Evolutionary conservation across 1,284 basidiomycete genomes (phyloP), one percentile per base, ranked within the genome.

Genomic region (Coniferiporia sulphurascens): DNA sequence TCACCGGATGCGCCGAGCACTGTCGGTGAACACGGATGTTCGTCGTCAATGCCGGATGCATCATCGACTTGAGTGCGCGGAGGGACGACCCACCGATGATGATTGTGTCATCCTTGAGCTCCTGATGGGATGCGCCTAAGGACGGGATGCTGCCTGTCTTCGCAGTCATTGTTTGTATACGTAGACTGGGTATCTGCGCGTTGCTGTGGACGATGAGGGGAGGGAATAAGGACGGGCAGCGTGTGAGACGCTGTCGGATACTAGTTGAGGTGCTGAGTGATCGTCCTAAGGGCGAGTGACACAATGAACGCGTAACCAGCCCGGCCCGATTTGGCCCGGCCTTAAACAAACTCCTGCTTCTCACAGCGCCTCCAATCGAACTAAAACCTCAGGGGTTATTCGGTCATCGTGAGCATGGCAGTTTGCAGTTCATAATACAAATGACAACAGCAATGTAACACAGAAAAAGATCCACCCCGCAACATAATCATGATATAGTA

Each of bases 1-100:
- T 99, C 96, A 55, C 96, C 96, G 61, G 93, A 97, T 21, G 96
- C 96, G 62, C 97, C 97, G 62, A 97, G 85, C 59, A 99, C 96
- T 95, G 68, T 36, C 52, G 54, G 9, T 58, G 60, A 52, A 64
- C 57, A 38, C 22, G 21, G 27, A 44, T 17, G 36, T 35, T 32
- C 48, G 46, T 43, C 34, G 44, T 34, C 32, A 54, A 36, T 13
- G 36, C 38, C 19, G 27, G 35, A 54, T 48, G 46, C 41, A 9
- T 21, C 43, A 58, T 61, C 55, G 55, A 64, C 22, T 17, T 21
- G 8, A 10, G 15, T 22, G 17, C n/a, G 12, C 44, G 59, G 57
- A 66, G 63, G 62, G 62, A 62, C 66, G 35, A 75, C 83, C 67
- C 63, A 89, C 91, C 91, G 71, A 96, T 78, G 75, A 97, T 86